Base-by-base conservation (phyloP, 306 rosid genomes). In the Luffa acutangula region DNA sequence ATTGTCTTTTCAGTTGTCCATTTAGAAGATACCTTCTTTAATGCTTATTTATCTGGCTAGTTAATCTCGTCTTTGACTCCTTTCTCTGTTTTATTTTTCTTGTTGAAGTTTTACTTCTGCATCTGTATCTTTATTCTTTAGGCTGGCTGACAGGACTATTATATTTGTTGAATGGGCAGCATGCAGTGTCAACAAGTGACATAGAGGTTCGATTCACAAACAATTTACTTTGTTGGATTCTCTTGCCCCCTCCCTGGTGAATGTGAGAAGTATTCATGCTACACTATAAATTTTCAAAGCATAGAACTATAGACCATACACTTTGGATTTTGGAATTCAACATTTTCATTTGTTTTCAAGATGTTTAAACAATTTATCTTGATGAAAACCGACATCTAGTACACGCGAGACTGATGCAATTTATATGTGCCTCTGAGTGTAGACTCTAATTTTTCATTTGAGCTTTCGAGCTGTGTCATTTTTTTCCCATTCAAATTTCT, bases 111-210 rank as follows among this genome's bases (percentile, higher is more conserved):
- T 86, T 87, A 79, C 88, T 85, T 83, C 80, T 85, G 86, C 86
- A 76, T 92, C 82, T 85, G 79, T 82, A 89, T 83, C 86, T 88
- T 88, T 87, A 87, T 89, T 88, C 91, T 87, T 91, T 89, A 89
- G 97, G 89, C 93, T 92, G 88, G 97, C 89, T 95, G 92, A 89
- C 97, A 91, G 91, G 91, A 85, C 86, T 95, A 87, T 87, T 89
- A 77, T 90, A 75, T 91, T 90, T 91, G 97, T 92, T 89, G 88
- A 91, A 87, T 89, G 87, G 82, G 89, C 98, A 92, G 97, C 92
- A 86, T 77, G 97, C 90, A 80, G 91, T 63, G 84, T 84, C 90
- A 52, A 84, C 89, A 62, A 88, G 88, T 84, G 82, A 85, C 82
- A 84, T 90, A 72, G 84, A 87, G 97, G 98, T 94, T 76, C 78